These are phyloP conservation scores for Aspergillus texensis DNA, from an alignment of 2,329 filamentous ascomycete genomes.

Conservation along the genomic window DNA sequence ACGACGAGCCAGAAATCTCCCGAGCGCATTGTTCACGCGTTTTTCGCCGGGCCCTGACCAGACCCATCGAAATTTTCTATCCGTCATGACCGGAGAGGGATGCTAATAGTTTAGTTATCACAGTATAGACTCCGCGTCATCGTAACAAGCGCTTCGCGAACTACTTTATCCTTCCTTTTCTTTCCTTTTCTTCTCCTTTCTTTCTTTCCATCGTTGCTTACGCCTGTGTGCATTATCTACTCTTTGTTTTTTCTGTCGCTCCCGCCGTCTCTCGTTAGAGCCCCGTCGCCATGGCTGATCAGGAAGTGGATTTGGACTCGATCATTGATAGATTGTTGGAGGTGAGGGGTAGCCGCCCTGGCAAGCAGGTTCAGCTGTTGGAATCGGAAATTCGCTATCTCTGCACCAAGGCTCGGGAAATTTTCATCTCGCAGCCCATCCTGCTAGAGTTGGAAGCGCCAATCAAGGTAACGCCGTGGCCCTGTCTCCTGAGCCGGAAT, in stretches of 20 bases:
- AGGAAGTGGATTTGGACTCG: slow-evolving; percentile 96
- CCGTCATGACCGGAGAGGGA: slow-evolving; percentile 7
- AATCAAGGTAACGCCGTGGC: slow-evolving; percentile 76
- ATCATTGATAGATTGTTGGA: slow-evolving; percentile 98
- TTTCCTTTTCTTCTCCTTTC: slow-evolving; percentile 23
- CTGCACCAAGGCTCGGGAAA: slow-evolving; percentile 98
- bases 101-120: slow-evolving; percentile 18
- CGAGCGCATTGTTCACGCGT: slow-evolving; percentile 25
- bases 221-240: slow-evolving; percentile 12
- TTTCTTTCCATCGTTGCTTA: slow-evolving; percentile 24
- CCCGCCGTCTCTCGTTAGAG: slow-evolving; percentile 34
- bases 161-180: slow-evolving; percentile 29
- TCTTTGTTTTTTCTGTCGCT: slow-evolving; percentile 26
- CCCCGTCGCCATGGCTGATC: slow-evolving; percentile 67
- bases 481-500: background rate
- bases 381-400: slow-evolving; percentile 96
- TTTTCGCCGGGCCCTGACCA: slow-evolving; percentile 2
- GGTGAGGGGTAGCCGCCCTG: slow-evolving; percentile 94
- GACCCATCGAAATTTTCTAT: slow-evolving; percentile 11
- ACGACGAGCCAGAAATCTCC: slow-evolving; percentile 15
- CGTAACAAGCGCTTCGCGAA: slow-evolving; percentile 34
- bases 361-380: slow-evolving; percentile 96
- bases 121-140: slow-evolving; percentile 40
- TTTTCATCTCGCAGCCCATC: slow-evolving; percentile 99
- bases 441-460: slow-evolving; percentile 96